Percentiles rank a stretch among this genome's conserved stretches.
phyloP scores from a whole-genome alignment of 176 grass and related monocot species.

The Oryza rufipogon region DNA sequence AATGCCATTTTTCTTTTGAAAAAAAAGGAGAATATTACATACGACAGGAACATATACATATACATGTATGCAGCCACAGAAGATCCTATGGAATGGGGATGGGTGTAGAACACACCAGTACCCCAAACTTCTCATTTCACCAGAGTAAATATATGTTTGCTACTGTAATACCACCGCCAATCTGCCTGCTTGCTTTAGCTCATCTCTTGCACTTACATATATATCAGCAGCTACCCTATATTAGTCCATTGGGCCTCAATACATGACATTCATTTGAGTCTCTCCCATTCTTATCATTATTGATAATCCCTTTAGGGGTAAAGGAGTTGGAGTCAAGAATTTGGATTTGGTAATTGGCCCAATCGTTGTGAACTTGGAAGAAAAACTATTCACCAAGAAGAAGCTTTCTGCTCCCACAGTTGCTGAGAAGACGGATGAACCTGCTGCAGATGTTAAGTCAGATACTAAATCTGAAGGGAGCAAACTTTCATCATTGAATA shows the following conservation, averaged over 20 bases:
- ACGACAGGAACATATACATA: background rate
- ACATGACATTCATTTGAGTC: constrained; percentile 26
- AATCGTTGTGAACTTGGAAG: constrained; percentile 68
- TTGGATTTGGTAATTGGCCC: constrained; percentile 47
- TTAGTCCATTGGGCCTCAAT: constrained; percentile 10
- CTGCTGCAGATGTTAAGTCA: constrained; percentile 51
- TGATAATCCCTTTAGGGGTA: constrained; percentile 48
- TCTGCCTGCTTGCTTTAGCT: constrained; percentile 30
- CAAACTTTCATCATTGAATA: constrained; percentile 70
- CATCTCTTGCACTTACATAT: constrained; percentile 23
- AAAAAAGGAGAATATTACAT: background rate
- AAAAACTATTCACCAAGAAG: constrained; percentile 77
- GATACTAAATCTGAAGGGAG: constrained; percentile 59
- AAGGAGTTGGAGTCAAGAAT: constrained; percentile 52
- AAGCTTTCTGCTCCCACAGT: constrained; percentile 47
- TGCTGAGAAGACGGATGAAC: constrained; percentile 58
- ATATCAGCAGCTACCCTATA: background rate
- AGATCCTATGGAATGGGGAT: background rate
- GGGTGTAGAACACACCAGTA: background rate
- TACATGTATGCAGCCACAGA: background rate
- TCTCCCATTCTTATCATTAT: constrained; percentile 34
- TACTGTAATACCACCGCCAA: background rate
- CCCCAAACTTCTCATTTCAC: background rate
- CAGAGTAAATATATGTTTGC: background rate
- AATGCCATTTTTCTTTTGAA: background rate